Evolutionary conservation across 2,329 filamentous ascomycete species (phyloP), one percentile per base, ranked within the genome.

Genomic region (Exutisphaerella laricina): DNA sequence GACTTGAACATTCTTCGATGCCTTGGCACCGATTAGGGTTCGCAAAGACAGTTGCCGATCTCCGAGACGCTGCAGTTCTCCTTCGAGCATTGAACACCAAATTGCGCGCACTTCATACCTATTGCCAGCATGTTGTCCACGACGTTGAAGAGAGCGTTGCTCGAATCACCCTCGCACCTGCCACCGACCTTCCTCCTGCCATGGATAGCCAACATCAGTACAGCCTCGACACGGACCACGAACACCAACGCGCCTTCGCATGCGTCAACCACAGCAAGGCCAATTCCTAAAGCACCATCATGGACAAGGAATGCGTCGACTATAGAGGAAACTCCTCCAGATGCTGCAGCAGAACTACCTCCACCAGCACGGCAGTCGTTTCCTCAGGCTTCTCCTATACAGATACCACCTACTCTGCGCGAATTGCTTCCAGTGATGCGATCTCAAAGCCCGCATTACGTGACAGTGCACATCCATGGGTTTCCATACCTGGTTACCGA

Each of bases 401-500:
- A 25, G 6, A 28, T 32, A 30, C 23, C 32, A 10, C 14, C 14
- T 10, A 16, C 12, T 5, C 17, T 85, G 49, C 71, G 70, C 51
- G 61, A 73, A 48, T 74, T 88, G 35, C 78, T 88, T 21, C 84
- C 85, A 1, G 72, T 87, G 34, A 78, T 92, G 35, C 76, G 75
- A 55, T 75, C 82, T 8, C 86, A 92, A 68, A 78, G 82, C 3
- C 71, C 74, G 16, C 84, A 88, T 74, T 92, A 90, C 72, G 78
- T 87, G 60, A 86, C 82, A 33, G 72, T 84, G 43, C 85, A 88
- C 68, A 82, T 94, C 66, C 83, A 92, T 68, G 84, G 79, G 21
- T 79, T 77, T 41, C 84, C 85, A 5, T 92, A 90, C 70, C 83
- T 92, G 22, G 75, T 92, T 53, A 88, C 84, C 5, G 55, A 61